Percentiles rank a stretch among this genome's conserved stretches.
phyloP scores from a whole-genome alignment of 306 rosid genomes.

The Prosopis cineraria region DNA sequence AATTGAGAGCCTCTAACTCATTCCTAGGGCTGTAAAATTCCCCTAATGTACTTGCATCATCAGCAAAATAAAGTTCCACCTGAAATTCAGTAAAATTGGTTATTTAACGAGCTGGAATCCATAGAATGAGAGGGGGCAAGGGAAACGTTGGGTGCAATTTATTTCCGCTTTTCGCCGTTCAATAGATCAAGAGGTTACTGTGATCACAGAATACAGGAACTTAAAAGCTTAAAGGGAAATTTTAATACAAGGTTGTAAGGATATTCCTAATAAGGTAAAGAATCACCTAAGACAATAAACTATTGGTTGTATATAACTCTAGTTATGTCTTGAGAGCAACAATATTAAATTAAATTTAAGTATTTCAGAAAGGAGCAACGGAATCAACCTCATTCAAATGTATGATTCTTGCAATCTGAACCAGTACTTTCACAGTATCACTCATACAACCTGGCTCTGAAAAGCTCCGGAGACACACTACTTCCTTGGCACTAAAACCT shows the following conservation, averaged over 20 bases:
- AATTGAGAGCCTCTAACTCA: conserved; percentile 76
- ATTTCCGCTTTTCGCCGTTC: conserved; percentile 26
- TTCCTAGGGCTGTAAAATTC: conserved; percentile 78
- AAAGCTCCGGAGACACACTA: conserved; percentile 42
- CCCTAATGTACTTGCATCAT: conserved; percentile 41
- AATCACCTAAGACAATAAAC: conserved; percentile 13
- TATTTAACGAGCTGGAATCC: conserved; percentile 31
- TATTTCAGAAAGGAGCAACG: conserved; percentile 30
- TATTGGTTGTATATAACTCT: neutral
- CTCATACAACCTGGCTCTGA: conserved; percentile 41
- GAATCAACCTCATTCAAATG: conserved; percentile 77
- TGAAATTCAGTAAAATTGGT: conserved; percentile 46
- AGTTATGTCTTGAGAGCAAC: conserved; percentile 24
- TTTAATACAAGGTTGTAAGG: neutral
- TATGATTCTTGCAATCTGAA: conserved; percentile 67
- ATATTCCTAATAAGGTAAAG: neutral
- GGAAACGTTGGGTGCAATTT: neutral
- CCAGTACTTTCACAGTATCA: conserved; percentile 51
- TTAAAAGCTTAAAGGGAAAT: neutral
- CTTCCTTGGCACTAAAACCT: conserved; percentile 65
- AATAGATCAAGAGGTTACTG: conserved; percentile 23
- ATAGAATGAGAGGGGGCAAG: conserved; percentile 1
- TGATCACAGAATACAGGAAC: neutral
- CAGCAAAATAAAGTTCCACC: conserved; percentile 87
- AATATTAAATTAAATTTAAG: neutral